Evolutionary conservation across 345 rosid genomes (phyloP).

Genomic region (Sonneratia alba): DNA sequence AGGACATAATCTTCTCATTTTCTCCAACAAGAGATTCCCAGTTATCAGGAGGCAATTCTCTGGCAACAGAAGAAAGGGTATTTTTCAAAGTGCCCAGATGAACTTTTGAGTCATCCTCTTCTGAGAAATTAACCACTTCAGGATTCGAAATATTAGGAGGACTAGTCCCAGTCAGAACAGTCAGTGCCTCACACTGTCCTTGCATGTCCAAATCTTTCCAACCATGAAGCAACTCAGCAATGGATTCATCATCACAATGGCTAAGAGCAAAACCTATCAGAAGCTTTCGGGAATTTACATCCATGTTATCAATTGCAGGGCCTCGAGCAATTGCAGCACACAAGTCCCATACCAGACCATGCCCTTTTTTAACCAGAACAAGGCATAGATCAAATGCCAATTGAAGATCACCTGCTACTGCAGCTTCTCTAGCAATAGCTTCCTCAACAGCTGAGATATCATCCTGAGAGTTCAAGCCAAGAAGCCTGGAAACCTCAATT

Average conservation of each 20-base stretch:
- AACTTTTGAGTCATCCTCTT: conserved; percentile 31
- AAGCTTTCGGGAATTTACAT: conserved; percentile 63
- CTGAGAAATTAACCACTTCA: conserved; percentile 32
- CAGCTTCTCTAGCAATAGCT: conserved; percentile 99
- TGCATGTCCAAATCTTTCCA: conserved; percentile 98
- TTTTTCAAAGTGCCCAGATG: conserved; percentile 33
- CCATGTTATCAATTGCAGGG: conserved; percentile 88
- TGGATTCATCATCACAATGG: conserved; percentile 90
- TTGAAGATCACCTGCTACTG: conserved; percentile 93
- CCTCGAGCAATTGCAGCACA: conserved; percentile 98
- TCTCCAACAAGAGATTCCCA: conserved; percentile 54
- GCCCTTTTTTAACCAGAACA: conserved; percentile 75
- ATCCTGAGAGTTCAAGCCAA: conserved; percentile 71
- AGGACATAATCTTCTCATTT: conserved; percentile 65
- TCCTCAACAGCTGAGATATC: conserved; percentile 80
- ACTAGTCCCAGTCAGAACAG: conserved; percentile 42
- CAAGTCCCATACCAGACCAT: conserved; percentile 91
- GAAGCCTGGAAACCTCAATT: conserved; percentile 90
- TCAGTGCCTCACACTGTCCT: conserved; percentile 64
- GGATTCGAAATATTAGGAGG: conserved; percentile 37
- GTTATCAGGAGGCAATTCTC: conserved; percentile 43
- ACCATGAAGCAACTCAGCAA: conserved; percentile 82
- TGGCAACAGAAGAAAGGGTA: conserved; percentile 51
- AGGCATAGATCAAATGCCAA: conserved; percentile 92
- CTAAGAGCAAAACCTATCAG: conserved; percentile 83